Percentiles rank a stretch among this genome's conserved stretches.
Evolutionary conservation across 257 asterid genomes (phyloP).

Genomic region (Nicotiana sylvestris): DNA sequence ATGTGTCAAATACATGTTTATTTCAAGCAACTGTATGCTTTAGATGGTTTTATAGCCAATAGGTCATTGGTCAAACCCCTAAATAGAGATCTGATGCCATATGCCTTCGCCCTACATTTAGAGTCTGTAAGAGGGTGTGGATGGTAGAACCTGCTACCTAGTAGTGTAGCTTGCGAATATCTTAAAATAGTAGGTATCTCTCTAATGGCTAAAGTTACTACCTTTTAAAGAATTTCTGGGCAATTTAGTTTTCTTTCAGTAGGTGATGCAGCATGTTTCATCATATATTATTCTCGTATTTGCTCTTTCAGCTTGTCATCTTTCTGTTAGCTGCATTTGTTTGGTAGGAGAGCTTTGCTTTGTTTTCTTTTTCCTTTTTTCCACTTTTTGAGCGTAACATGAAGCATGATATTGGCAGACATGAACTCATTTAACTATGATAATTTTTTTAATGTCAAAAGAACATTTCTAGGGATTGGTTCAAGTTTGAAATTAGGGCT

Average conservation of each 20-base stretch:
- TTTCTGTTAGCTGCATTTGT: not conserved
- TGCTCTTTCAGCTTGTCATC: conserved; percentile 8
- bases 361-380: not conserved
- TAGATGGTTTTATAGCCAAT: not conserved
- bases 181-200: not conserved
- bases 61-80: not conserved
- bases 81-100: not conserved
- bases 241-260: not conserved
- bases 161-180: not conserved
- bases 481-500: conserved; percentile 3
- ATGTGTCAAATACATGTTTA: not conserved
- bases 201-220: not conserved
- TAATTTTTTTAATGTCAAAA: not conserved
- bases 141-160: not conserved
- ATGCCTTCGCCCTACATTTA: not conserved
- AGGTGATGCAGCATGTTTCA: not conserved
- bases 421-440: not conserved
- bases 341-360: not conserved
- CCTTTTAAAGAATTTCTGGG: not conserved
- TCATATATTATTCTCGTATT: not conserved
- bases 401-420: not conserved
- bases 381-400: not conserved
- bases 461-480: not conserved
- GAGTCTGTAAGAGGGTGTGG: not conserved
- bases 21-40: not conserved